Evolutionary conservation across 257 asterid species (phyloP).

Genomic region (Solanum sitiens): DNA sequence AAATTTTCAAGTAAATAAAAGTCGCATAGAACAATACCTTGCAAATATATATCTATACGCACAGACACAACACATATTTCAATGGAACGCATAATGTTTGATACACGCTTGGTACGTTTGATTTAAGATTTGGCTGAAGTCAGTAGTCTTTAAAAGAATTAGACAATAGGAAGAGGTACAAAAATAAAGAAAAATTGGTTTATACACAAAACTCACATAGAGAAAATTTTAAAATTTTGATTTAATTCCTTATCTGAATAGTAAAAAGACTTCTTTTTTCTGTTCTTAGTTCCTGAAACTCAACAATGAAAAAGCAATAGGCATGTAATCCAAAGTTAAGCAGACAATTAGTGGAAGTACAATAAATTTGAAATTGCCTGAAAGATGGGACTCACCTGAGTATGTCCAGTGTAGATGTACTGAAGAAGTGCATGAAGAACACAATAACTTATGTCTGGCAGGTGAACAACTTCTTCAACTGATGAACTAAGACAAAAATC

Average conservation of each 20-base stretch:
- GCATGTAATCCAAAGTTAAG: neutral
- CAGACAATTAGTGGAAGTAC: neutral
- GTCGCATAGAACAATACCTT: neutral
- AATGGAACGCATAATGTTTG: neutral
- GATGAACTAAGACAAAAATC: slow-evolving; percentile 34
- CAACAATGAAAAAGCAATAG: neutral
- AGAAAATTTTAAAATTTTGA: neutral
- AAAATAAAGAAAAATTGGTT: neutral
- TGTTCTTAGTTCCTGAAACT: neutral
- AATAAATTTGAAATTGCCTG: neutral
- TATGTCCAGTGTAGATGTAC: slow-evolving; percentile 68
- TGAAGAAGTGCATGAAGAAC: slow-evolving; percentile 67
- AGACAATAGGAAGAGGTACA: neutral
- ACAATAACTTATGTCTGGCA: slow-evolving; percentile 43
- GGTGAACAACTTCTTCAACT: slow-evolving; percentile 40
- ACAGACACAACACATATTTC: neutral
- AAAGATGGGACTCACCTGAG: slow-evolving; percentile 46
- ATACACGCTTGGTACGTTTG: neutral
- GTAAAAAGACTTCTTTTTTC: neutral
- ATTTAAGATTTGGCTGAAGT: neutral
- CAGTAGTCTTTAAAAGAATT: neutral
- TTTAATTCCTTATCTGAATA: neutral
- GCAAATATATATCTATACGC: neutral
- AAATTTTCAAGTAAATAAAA: neutral
- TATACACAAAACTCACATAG: neutral